phyloP scores from a whole-genome alignment of 129 eudicot genomes.

The Daucus carota region DH1_v3.0 NC_030385.2:37999001-37999500 shows the following conservation, averaged over 20 bases:
- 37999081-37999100: too few species aligned
- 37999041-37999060: neutral
- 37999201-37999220: too few species aligned
- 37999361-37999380: neutral
- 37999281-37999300: neutral
- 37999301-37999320: too few species aligned
- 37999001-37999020: neutral
- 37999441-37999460: too few species aligned
- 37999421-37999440: too few species aligned
- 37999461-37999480: too few species aligned
- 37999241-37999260: neutral
- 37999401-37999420: neutral
- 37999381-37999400: neutral
- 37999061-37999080: neutral
- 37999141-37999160: too few species aligned
- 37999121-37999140: too few species aligned
- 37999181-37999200: neutral
- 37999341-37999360: neutral
- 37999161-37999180: too few species aligned
- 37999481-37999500: too few species aligned
- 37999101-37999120: neutral
- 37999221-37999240: too few species aligned
- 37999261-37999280: neutral
- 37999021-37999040: neutral
- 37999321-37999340: neutral